A percentile compares a stretch with the other conserved stretches of the same genome.
These are phyloP conservation scores for Clarireedia homoeocarpa DNA, from an alignment of 2,329 filamentous ascomycete species.

Conservation along the genomic window DNA sequence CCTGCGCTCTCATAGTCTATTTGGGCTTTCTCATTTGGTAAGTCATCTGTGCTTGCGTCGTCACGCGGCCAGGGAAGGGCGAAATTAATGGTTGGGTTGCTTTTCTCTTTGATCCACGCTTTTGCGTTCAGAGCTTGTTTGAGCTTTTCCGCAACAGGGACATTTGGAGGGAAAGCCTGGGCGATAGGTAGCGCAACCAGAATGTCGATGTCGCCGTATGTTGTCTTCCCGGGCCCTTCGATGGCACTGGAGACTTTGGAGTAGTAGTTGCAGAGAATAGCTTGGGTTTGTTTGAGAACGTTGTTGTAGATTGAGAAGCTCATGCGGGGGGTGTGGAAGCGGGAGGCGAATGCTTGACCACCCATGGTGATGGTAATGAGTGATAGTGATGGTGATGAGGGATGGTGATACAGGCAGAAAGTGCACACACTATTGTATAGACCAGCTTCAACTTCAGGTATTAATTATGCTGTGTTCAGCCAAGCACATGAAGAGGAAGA, in stretches of 20 bases:
- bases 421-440: too few relatives aligned
- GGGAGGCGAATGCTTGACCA: slow-evolving; percentile 49
- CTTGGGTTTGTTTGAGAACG: slow-evolving; percentile 40
- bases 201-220: slow-evolving; percentile 69
- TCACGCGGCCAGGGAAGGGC: slow-evolving; percentile 47
- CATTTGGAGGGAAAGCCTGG: slow-evolving; percentile 5
- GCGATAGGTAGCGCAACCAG: slow-evolving; percentile 39
- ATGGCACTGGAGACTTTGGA: slow-evolving; percentile 49
- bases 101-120: slow-evolving; percentile 27
- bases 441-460: too few relatives aligned
- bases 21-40: neutral
- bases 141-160: slow-evolving; percentile 27
- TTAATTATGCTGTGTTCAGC: too few relatives aligned
- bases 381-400: too few relatives aligned
- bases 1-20: neutral
- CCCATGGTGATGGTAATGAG: slow-evolving; percentile 46
- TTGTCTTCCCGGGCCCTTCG: slow-evolving; percentile 60
- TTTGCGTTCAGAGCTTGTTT: slow-evolving; percentile 39
- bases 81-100: slow-evolving; percentile 35
- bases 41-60: too few relatives aligned
- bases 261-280: slow-evolving; percentile 44
- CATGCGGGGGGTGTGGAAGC: slow-evolving; percentile 61
- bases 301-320: slow-evolving; percentile 45
- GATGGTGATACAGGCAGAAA: too few relatives aligned
- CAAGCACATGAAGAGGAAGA: too few relatives aligned